Percentiles rank a stretch among this genome's conserved stretches.
Evolutionary conservation across 371 early-diverging fungal genomes (phyloP).

Genomic region (Dichotomocladium elegans): DNA sequence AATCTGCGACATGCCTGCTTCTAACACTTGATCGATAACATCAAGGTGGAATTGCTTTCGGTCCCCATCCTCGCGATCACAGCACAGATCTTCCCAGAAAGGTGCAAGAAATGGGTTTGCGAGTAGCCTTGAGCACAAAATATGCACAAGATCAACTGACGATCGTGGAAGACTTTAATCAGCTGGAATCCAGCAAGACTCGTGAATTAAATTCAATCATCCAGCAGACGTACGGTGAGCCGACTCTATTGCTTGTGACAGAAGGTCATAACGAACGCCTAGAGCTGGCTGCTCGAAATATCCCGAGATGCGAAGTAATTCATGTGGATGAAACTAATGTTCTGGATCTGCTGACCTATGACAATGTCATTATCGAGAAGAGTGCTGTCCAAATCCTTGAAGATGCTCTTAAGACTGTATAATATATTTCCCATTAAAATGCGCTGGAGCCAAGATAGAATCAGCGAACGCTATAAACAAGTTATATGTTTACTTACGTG

Average conservation of each 20-base stretch:
- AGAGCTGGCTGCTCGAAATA: conserved; percentile 65
- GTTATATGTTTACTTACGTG: too few relatives aligned
- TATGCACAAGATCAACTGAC: conserved; percentile 86
- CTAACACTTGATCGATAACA: neutral
- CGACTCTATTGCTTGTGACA: conserved; percentile 48
- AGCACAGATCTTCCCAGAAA: conserved; percentile 80
- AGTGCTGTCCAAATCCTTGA: conserved; percentile 67
- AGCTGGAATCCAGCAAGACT: conserved; percentile 54
- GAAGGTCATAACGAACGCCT: conserved; percentile 47
- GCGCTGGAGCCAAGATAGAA: too few relatives aligned
- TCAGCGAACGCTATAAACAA: too few relatives aligned
- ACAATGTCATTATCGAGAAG: conserved; percentile 77
- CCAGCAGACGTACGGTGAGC: conserved; percentile 44
- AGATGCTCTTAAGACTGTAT: conserved; percentile 34
- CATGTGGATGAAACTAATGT: conserved; percentile 76
- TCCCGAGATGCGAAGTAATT: conserved; percentile 62
- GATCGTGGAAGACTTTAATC: conserved; percentile 71
- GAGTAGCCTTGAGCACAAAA: conserved; percentile 85
- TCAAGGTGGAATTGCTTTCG: conserved; percentile 82
- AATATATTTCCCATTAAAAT: too few relatives aligned
- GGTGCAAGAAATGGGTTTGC: conserved; percentile 80
- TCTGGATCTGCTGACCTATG: conserved; percentile 70
- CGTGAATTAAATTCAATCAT: conserved; percentile 53
- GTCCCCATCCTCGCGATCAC: conserved; percentile 84
- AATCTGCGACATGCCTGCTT: neutral